Evolutionary conservation across 192 early-diverging fungal genomes (phyloP).

Genomic region (Backusella mclennaniae): DNA sequence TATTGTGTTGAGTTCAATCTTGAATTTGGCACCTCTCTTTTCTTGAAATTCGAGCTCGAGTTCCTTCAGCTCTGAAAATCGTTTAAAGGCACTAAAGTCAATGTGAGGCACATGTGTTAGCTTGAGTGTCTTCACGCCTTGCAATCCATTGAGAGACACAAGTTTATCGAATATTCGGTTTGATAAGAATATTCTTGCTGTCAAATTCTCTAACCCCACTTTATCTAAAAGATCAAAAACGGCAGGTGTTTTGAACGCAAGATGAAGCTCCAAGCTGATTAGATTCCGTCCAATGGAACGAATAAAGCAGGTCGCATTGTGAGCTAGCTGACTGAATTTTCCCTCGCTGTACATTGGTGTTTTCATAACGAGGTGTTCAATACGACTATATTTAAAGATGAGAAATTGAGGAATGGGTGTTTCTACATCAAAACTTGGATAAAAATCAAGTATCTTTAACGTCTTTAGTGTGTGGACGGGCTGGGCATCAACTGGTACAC

Average conservation of each 20-base stretch:
- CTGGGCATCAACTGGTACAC: background rate
- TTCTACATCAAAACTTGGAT: background rate
- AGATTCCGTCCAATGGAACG: background rate
- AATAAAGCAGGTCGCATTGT: background rate
- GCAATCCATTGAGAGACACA: background rate
- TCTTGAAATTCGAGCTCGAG: background rate
- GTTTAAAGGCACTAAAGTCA: background rate
- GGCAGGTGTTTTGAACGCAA: background rate
- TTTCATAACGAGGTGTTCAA: background rate
- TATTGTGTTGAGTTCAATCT: background rate
- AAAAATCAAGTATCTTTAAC: background rate
- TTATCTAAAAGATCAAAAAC: background rate
- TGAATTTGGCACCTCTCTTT: background rate
- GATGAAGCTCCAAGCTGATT: background rate
- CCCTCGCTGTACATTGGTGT: background rate
- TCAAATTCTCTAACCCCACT: background rate
- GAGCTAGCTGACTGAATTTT: background rate
- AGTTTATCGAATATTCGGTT: background rate
- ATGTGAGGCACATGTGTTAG: background rate
- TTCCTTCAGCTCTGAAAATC: background rate
- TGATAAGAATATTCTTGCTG: background rate
- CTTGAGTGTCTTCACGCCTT: background rate
- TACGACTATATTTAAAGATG: background rate
- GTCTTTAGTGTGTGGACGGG: background rate
- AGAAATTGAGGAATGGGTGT: background rate